These are phyloP conservation scores for Vigna radiata DNA, from an alignment of 306 rosid genomes.

Conservation along the genomic window DNA sequence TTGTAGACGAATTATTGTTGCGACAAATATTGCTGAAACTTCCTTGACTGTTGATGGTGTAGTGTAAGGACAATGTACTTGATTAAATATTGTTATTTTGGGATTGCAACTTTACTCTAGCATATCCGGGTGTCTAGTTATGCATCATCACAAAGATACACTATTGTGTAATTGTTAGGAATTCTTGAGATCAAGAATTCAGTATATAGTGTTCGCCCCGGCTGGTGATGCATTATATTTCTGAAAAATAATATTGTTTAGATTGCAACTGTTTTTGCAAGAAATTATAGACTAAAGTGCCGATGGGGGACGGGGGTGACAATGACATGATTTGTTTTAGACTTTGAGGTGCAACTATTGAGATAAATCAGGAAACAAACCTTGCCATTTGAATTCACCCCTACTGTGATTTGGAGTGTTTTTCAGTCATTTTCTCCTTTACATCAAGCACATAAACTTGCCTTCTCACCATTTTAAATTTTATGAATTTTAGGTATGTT, in stretches of 20 bases:
- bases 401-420: constrained; percentile 21
- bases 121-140: not conserved
- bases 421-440: constrained; percentile 24
- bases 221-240: constrained; percentile 21
- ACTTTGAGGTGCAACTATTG: constrained; percentile 23
- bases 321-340: constrained; percentile 3
- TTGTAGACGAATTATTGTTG: constrained; percentile 94
- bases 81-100: constrained; percentile 36
- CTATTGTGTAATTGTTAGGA: not conserved
- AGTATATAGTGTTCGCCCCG: not conserved
- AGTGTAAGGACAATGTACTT: constrained; percentile 70
- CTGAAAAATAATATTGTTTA: constrained; percentile 10
- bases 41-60: constrained; percentile 99
- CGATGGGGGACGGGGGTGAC: not conserved
- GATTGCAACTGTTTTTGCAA: constrained; percentile 30
- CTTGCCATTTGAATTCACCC: constrained; percentile 33
- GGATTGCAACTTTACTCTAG: constrained; percentile 14
- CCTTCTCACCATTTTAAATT: constrained; percentile 18
- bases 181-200: not conserved
- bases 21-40: constrained; percentile 98
- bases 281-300: not conserved
- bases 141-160: constrained; percentile 7
- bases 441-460: constrained; percentile 33
- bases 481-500: constrained; percentile 73
- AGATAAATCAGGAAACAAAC: not conserved